Conservation (phyloP, 441 rosid species). For the Brassica balearica region DNA sequence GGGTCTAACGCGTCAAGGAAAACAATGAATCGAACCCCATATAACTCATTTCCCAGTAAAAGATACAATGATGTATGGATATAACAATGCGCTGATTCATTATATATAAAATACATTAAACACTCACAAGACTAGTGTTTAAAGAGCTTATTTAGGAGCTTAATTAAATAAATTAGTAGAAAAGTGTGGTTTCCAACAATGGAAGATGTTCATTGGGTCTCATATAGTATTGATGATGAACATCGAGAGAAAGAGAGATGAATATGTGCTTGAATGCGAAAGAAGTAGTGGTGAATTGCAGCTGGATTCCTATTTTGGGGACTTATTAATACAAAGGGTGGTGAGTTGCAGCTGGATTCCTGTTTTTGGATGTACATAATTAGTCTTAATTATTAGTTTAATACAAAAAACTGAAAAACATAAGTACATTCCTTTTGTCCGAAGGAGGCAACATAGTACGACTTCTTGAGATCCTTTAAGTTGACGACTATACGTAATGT, state of each 20-base stretch:
- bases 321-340: not conserved
- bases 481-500: conserved; percentile 23
- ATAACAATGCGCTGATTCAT: not conserved
- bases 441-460: not conserved
- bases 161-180: not conserved
- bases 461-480: not conserved
- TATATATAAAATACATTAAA: not conserved
- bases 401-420: conserved; percentile 8
- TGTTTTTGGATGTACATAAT: conserved; percentile 3
- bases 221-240: not conserved
- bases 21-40: not conserved
- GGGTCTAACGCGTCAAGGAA: not conserved
- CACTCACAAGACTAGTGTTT: too few species aligned
- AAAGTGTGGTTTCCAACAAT: not conserved
- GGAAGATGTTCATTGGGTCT: not conserved
- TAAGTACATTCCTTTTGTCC: conserved; percentile 38
- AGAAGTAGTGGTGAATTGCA: conserved; percentile 41
- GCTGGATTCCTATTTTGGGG: conserved; percentile 27
- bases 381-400: conserved; percentile 28
- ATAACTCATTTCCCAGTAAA: not conserved
- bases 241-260: conserved; percentile 28
- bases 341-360: conserved; percentile 44
- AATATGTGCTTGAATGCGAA: conserved; percentile 19
- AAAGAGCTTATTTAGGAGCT: too few species aligned
- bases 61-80: not conserved